These are phyloP conservation scores for Cryptosporidium sp. DNA, from an alignment of 169 alveolate genomes.

Conservation along the genomic window DNA sequence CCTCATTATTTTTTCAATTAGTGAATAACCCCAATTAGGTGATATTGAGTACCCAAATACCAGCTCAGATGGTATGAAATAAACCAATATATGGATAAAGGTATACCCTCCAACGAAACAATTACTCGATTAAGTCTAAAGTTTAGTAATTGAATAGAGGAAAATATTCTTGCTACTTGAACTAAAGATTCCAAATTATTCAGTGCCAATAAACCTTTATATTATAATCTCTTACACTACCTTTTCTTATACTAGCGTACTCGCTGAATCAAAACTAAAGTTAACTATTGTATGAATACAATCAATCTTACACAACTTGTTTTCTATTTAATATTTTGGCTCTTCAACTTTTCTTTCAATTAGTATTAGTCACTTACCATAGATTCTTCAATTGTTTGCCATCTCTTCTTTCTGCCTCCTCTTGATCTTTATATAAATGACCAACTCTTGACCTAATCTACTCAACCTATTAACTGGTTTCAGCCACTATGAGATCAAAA, in stretches of 20 bases:
- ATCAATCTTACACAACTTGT: conserved; percentile 61
- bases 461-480: conserved; percentile 57
- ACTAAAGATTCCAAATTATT: conserved; percentile 12
- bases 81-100: neutral
- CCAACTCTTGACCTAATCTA: conserved; percentile 47
- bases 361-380: conserved; percentile 47
- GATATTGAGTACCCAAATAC: neutral
- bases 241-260: conserved; percentile 54
- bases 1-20: conserved; percentile 31
- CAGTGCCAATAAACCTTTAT: conserved; percentile 20
- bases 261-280: conserved; percentile 59
- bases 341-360: conserved; percentile 23
- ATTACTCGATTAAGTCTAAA: neutral
- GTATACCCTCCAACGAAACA: neutral
- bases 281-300: conserved; percentile 9
- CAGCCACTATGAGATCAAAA: conserved; percentile 71
- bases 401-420: conserved; percentile 36
- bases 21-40: neutral
- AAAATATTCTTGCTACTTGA: neutral
- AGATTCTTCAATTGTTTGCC: conserved; percentile 46
- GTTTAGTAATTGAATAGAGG: neutral
- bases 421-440: conserved; percentile 17
- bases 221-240: conserved; percentile 59
- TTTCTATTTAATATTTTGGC: conserved; percentile 11
- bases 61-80: neutral